Base-by-base conservation (phyloP, 495 filamentous ascomycete species). In the Aspergillus taichungensis region DNA sequence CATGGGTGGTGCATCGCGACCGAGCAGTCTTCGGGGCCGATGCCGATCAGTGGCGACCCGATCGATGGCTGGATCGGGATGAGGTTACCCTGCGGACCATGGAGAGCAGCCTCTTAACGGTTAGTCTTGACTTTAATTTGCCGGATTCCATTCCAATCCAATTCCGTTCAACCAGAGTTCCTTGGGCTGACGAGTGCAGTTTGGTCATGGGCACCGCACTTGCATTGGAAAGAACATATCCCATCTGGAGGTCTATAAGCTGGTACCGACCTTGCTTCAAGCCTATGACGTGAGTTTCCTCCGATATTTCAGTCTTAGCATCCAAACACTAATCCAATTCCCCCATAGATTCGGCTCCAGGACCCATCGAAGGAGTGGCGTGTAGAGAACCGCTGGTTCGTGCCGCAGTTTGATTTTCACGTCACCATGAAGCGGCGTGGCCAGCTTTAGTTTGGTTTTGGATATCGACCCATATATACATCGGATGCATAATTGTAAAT, bases 171-270 rank as follows among this genome's bases (percentile, higher is more conserved):
- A n/a, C n/a, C n/a, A n/a, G n/a, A n/a, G n/a, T n/a, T n/a, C n/a
- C n/a, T n/a, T n/a, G n/a, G n/a, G 18, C 33, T 46, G 36, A 66
- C 58, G 8, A 30, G 24, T 32, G 24, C 31, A 46, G 28, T 87
- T 84, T 67, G 83, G 83, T 1, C 76, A 73, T 2, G 84, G 84
- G 3, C 62, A 66, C 4, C 57, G 83, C 38, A 76, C 75, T 0
- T 88, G 84, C 55, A 78, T 84, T 29, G 84, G 83, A 4, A 76
- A 76, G 76, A 87, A 89, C 51, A 86, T 89, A 42, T 77, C 74
- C 39, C 53, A 86, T 59, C 42, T 89, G 58, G 86, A 91, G 72
- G 82, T 88, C 27, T 85, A 87, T 47, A 91, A 91, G 68, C 56
- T 89, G 45, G 77, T 88, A 27, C 85, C 85, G 39, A 80, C 71